Conservation (phyloP, 306 rosid species). For the Cercis canadensis region DNA sequence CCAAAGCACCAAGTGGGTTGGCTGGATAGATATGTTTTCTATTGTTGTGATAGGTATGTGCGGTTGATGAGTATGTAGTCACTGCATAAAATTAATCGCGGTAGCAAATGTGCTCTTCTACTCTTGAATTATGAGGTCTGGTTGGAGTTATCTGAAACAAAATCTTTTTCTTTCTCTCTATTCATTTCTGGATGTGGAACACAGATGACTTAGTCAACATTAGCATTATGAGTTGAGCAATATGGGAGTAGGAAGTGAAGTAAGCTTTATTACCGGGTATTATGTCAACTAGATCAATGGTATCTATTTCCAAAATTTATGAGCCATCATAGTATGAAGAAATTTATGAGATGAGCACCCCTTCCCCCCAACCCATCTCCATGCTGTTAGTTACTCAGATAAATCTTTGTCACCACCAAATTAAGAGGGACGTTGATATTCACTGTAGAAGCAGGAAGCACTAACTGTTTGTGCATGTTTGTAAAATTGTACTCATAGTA, state of each 20-base stretch:
- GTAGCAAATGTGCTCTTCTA: background rate
- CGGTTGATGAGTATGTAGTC: background rate
- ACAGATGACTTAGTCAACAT: background rate
- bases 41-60: slow-evolving; percentile 3
- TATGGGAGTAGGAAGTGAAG: background rate
- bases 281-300: too few relatives aligned
- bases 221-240: background rate
- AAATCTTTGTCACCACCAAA: background rate
- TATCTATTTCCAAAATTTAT: background rate
- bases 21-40: slow-evolving; percentile 6
- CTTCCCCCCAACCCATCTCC: background rate
- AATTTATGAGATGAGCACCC: background rate
- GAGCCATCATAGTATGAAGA: slow-evolving; percentile 7
- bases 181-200: background rate
- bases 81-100: slow-evolving; percentile 4
- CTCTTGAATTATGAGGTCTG: slow-evolving; percentile 25
- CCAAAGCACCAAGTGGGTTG: slow-evolving; percentile 30
- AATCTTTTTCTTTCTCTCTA: background rate
- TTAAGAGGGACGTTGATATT: background rate
- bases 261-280: background rate
- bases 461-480: background rate
- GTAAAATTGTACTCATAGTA: too few relatives aligned
- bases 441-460: background rate
- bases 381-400: background rate
- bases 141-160: background rate